phyloP scores from a whole-genome alignment of 768 basidiomycete species.

The Naganishia kalamii region DNA sequence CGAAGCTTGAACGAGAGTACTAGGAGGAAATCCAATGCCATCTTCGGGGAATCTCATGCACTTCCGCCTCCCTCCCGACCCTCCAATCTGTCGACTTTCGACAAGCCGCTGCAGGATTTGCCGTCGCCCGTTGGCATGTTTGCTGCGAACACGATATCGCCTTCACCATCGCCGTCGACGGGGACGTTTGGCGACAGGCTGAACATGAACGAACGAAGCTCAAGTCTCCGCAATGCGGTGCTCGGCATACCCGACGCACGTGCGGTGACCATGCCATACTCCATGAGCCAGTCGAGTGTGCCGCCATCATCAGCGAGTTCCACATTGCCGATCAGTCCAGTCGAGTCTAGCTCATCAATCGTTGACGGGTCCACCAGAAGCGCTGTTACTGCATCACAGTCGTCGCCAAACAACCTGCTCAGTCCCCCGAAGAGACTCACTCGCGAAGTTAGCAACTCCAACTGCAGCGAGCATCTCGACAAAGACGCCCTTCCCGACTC shows the following conservation, averaged over 20 bases:
- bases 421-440: conserved; percentile 1
- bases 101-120: background rate
- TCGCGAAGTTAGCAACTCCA: background rate
- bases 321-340: conserved; percentile 7
- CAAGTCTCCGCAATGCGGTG: background rate
- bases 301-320: conserved; percentile 1
- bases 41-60: conserved; percentile 2
- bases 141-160: background rate
- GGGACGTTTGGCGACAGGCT: background rate
- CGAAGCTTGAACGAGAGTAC: conserved; percentile 9
- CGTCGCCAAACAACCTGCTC: background rate
- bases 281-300: background rate
- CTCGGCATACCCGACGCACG: conserved; percentile 14
- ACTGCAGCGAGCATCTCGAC: background rate
- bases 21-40: conserved; percentile 2
- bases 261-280: conserved; percentile 1
- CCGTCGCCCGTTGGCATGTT: background rate
- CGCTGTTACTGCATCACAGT: background rate
- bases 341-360: conserved; percentile 5
- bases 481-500: background rate
- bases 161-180: conserved; percentile 4
- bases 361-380: background rate
- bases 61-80: conserved; percentile 8
- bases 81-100: background rate
- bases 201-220: background rate